Conservation (phyloP, 768 basidiomycete species). For the Lactarius indigo region DNA sequence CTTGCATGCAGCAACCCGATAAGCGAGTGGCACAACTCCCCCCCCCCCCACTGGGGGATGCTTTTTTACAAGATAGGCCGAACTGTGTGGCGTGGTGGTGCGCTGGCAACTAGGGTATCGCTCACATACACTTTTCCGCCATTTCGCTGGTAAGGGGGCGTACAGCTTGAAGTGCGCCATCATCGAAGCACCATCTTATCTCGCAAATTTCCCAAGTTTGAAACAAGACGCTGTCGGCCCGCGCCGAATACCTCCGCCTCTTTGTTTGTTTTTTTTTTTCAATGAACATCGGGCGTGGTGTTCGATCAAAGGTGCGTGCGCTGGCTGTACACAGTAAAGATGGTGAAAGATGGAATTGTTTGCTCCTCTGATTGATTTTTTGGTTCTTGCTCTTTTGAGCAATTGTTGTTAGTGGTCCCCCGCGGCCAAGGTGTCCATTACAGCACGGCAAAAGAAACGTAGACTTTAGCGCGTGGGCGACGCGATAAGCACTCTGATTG, state of each 20-base stretch:
- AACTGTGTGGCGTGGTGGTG: background rate
- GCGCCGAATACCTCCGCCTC: background rate
- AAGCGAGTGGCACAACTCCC: background rate
- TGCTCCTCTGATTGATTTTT: background rate
- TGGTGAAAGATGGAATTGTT: background rate
- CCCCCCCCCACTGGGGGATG: no score
- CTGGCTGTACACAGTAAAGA: background rate
- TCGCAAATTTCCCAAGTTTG: background rate
- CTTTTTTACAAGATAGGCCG: no score
- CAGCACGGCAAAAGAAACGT: background rate
- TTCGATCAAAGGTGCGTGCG: background rate
- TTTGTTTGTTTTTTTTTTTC: background rate
- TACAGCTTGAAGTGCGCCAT: background rate
- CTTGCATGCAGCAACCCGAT: background rate
- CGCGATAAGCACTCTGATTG: background rate
- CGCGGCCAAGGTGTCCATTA: background rate
- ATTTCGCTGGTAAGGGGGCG: background rate
- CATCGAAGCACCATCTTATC: background rate
- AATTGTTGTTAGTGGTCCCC: background rate
- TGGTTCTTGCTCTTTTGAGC: background rate
- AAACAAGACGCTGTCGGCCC: background rate
- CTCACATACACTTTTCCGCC: background rate
- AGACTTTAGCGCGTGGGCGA: background rate
- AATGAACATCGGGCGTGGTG: background rate
- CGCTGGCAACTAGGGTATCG: background rate